Evolutionary conservation across 352 stramenopile species (phyloP).

Genomic region (Lagenidium giganteum): DNA sequence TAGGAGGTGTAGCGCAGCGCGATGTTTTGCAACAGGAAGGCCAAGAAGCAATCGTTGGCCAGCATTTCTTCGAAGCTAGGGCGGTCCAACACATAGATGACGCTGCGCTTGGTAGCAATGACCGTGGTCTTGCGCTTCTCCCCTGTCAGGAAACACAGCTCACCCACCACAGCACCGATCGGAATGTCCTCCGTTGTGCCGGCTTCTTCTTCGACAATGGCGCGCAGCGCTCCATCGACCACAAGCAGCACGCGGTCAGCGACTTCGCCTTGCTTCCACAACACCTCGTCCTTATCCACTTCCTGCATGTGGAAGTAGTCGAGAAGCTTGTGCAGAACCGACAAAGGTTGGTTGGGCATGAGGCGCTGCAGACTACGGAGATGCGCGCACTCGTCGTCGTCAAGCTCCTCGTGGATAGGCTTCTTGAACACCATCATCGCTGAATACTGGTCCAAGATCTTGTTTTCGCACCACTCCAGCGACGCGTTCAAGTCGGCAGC

Average conservation of each 20-base stretch:
- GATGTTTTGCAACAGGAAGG: constrained; percentile 74
- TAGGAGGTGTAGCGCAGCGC: constrained; percentile 72
- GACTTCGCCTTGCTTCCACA: constrained; percentile 66
- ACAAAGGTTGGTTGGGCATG: constrained; percentile 61
- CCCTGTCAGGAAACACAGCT: constrained; percentile 72
- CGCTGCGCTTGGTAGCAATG: constrained; percentile 43
- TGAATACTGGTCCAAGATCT: constrained; percentile 39
- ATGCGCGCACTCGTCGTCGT: constrained; percentile 52
- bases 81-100: constrained; percentile 64
- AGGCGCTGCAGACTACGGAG: constrained; percentile 51
- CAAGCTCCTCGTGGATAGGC: constrained; percentile 11
- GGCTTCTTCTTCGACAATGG: constrained; percentile 75
- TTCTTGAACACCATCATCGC: constrained; percentile 10
- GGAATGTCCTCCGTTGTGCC: constrained; percentile 70
- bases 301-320: constrained; percentile 69
- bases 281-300: constrained; percentile 44
- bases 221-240: constrained; percentile 53
- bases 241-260: constrained; percentile 55
- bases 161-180: constrained; percentile 64
- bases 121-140: constrained; percentile 82
- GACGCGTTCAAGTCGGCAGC: constrained; percentile 56
- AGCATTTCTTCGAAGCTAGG: constrained; percentile 64
- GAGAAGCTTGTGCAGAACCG: constrained; percentile 56
- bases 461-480: constrained; percentile 70
- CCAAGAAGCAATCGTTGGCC: constrained; percentile 46